Base-by-base conservation (phyloP, 345 rosid genomes). In the Eucalyptus albens region DNA sequence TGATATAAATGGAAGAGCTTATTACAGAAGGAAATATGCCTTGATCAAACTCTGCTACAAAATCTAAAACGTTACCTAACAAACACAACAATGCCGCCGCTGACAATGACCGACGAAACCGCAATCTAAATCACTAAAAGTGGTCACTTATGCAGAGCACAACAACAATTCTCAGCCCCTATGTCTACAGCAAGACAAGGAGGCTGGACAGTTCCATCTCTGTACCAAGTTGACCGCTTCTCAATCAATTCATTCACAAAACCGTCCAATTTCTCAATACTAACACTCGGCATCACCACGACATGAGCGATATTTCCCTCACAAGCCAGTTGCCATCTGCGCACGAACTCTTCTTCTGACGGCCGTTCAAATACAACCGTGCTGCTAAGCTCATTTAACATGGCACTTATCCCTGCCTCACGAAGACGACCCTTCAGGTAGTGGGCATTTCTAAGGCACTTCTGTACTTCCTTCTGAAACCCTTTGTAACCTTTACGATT, bases 291-390 rank as follows among this genome's bases (percentile, higher is more conserved):
- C 99, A 97, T 97, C 88, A 97, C 99, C 91, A 97, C 99, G 7
- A 96, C 96, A 62, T 97, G 99, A 55, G 99, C 96, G 31, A 94
- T 97, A 89, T 92, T 94, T 15, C 99, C 97, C 90, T 97, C 95
- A 91, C 99, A 98, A 89, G 98, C 99, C 8, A 98, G 97, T 91
- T 98, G 99, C 99, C 99, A 98, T 90, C 95, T 91, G 40, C 99
- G 97, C 24, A 96, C 95, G 88, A 98, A 97, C 81, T 96, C 97
- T 92, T 98, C 99, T 60, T 98, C 99, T 5, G 87, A 88, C 5
- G 99, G 99, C 29, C 99, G 95, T 92, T 98, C 98, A 87, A 97
- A 97, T 62, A 98, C 99, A 53, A 97, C 98, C 0, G 99, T 97
- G 94, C 99, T 97, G 93, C 98, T 97, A 31, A 97, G 97, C 92